Percentiles rank a stretch among this genome's conserved stretches.
These are phyloP conservation scores for Aeminium ludgeri DNA, from an alignment of 495 filamentous ascomycete species.

Conservation along the genomic window DNA sequence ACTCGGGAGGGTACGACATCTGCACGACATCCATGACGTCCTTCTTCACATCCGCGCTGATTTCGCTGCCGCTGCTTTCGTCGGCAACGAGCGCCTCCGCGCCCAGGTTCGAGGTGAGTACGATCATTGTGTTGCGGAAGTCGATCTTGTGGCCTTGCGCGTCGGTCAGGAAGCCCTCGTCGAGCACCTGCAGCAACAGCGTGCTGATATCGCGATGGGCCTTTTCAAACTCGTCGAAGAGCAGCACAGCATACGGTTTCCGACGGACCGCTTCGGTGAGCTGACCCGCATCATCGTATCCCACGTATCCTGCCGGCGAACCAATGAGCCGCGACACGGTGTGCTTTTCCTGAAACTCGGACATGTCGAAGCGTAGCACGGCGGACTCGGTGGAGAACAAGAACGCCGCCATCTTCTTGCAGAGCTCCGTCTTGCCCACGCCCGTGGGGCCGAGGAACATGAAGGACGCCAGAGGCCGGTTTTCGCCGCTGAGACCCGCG, in stretches of 20 bases:
- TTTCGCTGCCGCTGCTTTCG: constrained; percentile 36
- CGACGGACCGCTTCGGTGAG: constrained; percentile 87
- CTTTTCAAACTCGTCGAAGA: constrained; percentile 97
- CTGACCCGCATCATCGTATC: constrained; percentile 94
- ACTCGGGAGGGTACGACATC: constrained; percentile 68
- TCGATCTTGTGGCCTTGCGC: constrained; percentile 91
- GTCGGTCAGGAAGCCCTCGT: constrained; percentile 93
- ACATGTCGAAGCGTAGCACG: constrained; percentile 92
- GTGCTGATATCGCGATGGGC: constrained; percentile 90
- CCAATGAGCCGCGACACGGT: constrained; percentile 88
- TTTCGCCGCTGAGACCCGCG: constrained; percentile 78
- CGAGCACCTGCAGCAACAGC: constrained; percentile 84
- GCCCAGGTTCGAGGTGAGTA: constrained; percentile 86
- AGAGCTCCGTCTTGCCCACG: constrained; percentile 92
- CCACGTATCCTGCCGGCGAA: constrained; percentile 81
- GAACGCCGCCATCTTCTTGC: constrained; percentile 88
- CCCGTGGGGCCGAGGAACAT: constrained; percentile 97
- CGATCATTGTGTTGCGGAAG: constrained; percentile 90
- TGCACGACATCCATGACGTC: constrained; percentile 84
- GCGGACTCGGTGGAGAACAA: constrained; percentile 82
- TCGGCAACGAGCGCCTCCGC: constrained; percentile 51
- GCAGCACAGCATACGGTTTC: constrained; percentile 86
- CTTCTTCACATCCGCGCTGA: constrained; percentile 50
- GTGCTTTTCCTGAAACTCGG: constrained; percentile 94
- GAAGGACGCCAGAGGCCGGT: constrained; percentile 81